Base-by-base conservation (phyloP, 805 yeast genomes). In the Yarrowia bubula region DNA sequence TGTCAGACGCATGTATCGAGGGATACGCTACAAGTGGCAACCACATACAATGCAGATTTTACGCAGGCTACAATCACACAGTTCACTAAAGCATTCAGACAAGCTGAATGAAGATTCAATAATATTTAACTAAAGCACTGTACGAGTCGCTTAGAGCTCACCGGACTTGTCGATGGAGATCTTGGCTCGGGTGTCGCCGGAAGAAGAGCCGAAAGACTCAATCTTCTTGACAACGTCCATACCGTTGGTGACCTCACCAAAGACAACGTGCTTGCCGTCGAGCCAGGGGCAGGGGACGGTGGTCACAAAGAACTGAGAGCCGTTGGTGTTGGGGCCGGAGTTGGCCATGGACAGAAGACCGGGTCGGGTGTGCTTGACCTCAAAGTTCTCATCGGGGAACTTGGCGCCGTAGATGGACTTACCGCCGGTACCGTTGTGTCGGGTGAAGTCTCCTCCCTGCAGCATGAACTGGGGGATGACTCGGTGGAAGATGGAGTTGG, bases 311-410 rank as follows among this genome's bases (percentile, higher is more conserved):
- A 92, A 92, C 81, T 92, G 98, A 66, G 97, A 92, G 67, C 98
- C 98, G 81, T 93, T 93, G 81, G 98, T 90, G 87, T 91, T 90
- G 79, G 96, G 96, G 73, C 98, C 98, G 70, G 98, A 96, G 78
- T 93, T 93, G 77, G 98, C 98, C 98, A 93, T 93, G 69, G 97
- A 90, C 74, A 90, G 78, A 79, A 88, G 80, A 84, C 92, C 83
- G 83, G 96, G 86, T 78, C 86, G 82, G 81, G 81, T 80, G 83
- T 93, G 98, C 75, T 78, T 86, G 81, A 81, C 80, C 75, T 73
- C 69, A 79, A 81, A 74, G 86, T 87, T 90, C 81, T 92, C 98
- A 75, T 92, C 97, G 7, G 81, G 81, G 74, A 91, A 87, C 73
- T 81, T 81, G 67, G 79, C 80, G 44, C 96, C 97, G 77, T 86